Base-by-base conservation (phyloP, 371 early-diverging fungal species). In the Syncephalastrum contaminatum region DNA sequence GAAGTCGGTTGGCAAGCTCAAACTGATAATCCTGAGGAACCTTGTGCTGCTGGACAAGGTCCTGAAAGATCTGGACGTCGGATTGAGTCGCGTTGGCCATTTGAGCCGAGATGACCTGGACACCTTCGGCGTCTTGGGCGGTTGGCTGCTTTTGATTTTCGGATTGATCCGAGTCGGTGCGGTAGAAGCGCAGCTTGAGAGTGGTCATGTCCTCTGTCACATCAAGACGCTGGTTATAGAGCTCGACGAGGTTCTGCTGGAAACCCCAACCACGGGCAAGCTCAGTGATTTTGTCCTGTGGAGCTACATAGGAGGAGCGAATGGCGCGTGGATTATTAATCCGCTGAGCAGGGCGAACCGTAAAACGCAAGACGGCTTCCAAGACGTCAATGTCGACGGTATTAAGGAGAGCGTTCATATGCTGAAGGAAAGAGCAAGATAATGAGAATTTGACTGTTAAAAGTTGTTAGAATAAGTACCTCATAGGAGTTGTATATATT, bases 401-500 rank as follows among this genome's bases (percentile, higher is more conserved):
- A 55, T 84, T 70, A 27, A 94, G 75, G 14, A 94, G 69, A 36
- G 80, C 78, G 56, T 80, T 80, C 47, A 92, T 68, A 65, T 90
- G 90, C 92, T 91, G 63, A 43, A 50, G 16, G 19, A 41, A 24
- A 46, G n/a, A 27, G 40, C 40, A 22, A 39, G 15, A 30, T 10
- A 63, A 19, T 15, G 25, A 53, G 15, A 42, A 50, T 51, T 5
- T 3, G 25, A 25, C 25, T 30, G 46, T n/a, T n/a, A 25, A 10
- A 16, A 22, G 20, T n/a, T 19, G 16, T 20, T n/a, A n/a, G n/a
- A n/a, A n/a, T n/a, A n/a, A n/a, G n/a, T n/a, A 93, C 95, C 80
- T 97, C 97, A 45, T 89, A 91, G 8, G 96, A 96, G 47, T 85
- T 89, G 66, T 95, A 98, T 22, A 97, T 79, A 59, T 90, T 92